Conservation (phyloP, 1,139 yeast genomes). For the Zhuliangozyma parablackwelliae region DNA sequence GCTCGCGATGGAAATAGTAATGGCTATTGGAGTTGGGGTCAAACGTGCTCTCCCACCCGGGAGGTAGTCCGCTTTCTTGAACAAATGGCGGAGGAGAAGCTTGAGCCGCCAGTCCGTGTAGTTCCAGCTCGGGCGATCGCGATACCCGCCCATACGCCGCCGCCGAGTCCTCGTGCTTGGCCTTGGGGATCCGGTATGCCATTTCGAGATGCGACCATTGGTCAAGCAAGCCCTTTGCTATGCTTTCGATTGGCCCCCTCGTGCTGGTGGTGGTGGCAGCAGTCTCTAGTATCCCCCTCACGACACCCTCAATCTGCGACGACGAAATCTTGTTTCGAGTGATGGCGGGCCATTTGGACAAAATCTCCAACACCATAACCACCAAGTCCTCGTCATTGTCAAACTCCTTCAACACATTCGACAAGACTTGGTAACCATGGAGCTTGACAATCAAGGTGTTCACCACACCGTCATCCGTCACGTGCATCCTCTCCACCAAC, state of each 20-base stretch:
- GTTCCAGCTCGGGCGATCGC: slow-evolving; percentile 15
- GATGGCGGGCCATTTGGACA: slow-evolving; percentile 73
- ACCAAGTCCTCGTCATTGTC: slow-evolving; percentile 35
- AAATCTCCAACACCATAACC: slow-evolving; percentile 48
- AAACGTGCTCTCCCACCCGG: slow-evolving; percentile 51
- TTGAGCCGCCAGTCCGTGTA: background rate
- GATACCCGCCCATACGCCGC: slow-evolving; percentile 17
- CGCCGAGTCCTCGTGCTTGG: slow-evolving; percentile 2
- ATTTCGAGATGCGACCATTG: slow-evolving; percentile 76
- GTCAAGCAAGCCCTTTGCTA: slow-evolving; percentile 45
- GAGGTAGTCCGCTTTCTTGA: slow-evolving; percentile 31
- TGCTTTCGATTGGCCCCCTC: slow-evolving; percentile 16
- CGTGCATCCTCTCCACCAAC: slow-evolving; percentile 61
- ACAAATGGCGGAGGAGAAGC: slow-evolving; percentile 5
- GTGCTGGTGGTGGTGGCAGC: too few species aligned
- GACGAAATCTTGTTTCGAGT: slow-evolving; percentile 80
- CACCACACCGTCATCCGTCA: slow-evolving; percentile 52
- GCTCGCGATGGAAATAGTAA: slow-evolving; percentile 53
- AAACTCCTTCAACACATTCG: slow-evolving; percentile 48
- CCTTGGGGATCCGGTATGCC: slow-evolving; percentile 79
- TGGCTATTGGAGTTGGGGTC: slow-evolving; percentile 35
- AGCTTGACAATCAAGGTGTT: slow-evolving; percentile 62
- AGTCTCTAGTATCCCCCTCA: slow-evolving; percentile 39
- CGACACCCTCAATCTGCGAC: slow-evolving; percentile 67
- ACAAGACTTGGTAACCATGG: slow-evolving; percentile 84